Base-by-base conservation (phyloP, 1,284 basidiomycete genomes). In the Sporisorium exsertum region DNA sequence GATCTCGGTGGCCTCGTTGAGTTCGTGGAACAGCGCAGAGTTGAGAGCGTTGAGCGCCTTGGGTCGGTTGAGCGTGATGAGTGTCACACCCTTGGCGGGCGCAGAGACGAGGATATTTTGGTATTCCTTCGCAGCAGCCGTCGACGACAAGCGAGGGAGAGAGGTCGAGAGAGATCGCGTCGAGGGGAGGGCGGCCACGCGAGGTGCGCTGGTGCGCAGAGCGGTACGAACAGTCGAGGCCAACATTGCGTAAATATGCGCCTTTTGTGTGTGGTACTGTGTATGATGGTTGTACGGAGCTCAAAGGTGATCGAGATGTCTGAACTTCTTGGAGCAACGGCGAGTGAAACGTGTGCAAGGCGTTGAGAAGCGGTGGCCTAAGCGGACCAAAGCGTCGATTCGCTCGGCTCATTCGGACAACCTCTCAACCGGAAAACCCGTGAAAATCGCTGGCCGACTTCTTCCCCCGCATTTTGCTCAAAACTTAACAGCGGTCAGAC, bases 41-140 rank as follows among this genome's bases (percentile, higher is more conserved):
- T 86, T 87, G 72, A 87, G 85, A 5, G 87, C 87, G 86, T 99
- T 98, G 80, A 98, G 89, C 26, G 94, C 94, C 85, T 97, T 97
- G 55, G 97, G 96, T 62, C 96, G 90, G 88, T 99, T 97, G 83
- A 99, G 90, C 16, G 93, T 94, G 86, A 99, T 91, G 78, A 97
- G 91, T 10, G 91, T 89, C 57, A 99, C 94, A 56, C 90, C 90
- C 26, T 91, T 89, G 64, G 91, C 89, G 8, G 93, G 93, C 59
- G 88, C 88, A 6, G 92, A 91, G 37, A 92, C 89, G 67, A 94
- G 87, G 86, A 95, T 92, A 86, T 91, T 89, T 76, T 90, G 88
- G 87, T 92, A 85, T 13, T 63, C 63, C 45, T 59, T 63, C 12
- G 64, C 45, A 1, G 60, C 54, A 1, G 75, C 32, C 29, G 29